A percentile compares a stretch with the other conserved stretches of the same genome.
Conservation (phyloP, 176 grass and related monocot genomes). For the Chrysopogon serrulatus region DNA sequence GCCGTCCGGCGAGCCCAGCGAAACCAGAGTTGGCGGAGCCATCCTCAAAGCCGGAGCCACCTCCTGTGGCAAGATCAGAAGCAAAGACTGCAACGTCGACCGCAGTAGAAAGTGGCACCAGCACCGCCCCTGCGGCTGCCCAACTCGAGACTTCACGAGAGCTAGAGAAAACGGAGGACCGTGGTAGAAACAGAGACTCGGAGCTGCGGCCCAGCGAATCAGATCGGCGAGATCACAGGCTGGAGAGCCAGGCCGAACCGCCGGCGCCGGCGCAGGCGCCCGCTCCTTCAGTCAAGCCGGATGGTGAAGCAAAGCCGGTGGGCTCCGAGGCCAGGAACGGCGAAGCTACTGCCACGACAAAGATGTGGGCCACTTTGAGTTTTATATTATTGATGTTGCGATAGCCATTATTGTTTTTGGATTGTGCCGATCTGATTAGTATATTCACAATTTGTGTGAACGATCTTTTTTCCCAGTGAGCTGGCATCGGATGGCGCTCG, state of each 20-base stretch:
- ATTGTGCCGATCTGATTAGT: slow-evolving; percentile 51
- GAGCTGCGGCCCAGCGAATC: slow-evolving; percentile 34
- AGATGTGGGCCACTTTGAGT: slow-evolving; percentile 57
- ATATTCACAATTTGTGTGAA: slow-evolving; percentile 54
- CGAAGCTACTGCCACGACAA: slow-evolving; percentile 49
- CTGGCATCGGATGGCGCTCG: slow-evolving; percentile 57
- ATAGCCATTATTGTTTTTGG: slow-evolving; percentile 41
- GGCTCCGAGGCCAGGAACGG: slow-evolving; percentile 43
- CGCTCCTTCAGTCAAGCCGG: slow-evolving; percentile 33
- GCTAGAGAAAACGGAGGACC: slow-evolving; percentile 39
- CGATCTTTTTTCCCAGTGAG: slow-evolving; percentile 56
- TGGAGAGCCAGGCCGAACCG: slow-evolving; percentile 44
- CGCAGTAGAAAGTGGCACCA: slow-evolving; percentile 35
- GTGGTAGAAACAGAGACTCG: slow-evolving; percentile 32
- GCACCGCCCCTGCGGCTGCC: not conserved
- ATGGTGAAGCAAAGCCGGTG: slow-evolving; percentile 37
- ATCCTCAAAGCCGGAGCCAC: slow-evolving; percentile 18
- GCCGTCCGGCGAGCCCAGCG: slow-evolving; percentile 41
- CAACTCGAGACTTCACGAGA: slow-evolving; percentile 30
- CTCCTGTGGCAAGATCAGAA: slow-evolving; percentile 49
- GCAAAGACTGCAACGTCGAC: slow-evolving; percentile 33
- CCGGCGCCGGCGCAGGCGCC: not conserved
- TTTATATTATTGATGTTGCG: slow-evolving; percentile 32
- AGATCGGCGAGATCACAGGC: slow-evolving; percentile 38
- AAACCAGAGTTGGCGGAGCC: slow-evolving; percentile 38